These are phyloP conservation scores for Kluyveromyces lactis DNA, from an alignment of 805 yeast species.

Conservation along the genomic window DNA sequence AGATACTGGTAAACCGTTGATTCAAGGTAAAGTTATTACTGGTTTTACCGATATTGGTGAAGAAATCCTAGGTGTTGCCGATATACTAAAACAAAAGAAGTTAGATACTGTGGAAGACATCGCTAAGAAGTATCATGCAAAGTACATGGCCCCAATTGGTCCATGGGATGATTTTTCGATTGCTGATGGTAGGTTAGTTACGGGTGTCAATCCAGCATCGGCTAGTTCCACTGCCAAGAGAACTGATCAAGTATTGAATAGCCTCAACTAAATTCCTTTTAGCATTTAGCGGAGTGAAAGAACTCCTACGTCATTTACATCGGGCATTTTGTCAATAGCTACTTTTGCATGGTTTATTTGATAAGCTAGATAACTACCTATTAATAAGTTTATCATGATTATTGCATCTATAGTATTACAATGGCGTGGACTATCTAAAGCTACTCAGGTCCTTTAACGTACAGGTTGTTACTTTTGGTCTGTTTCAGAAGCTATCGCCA, in stretches of 20 bases:
- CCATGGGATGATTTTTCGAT: conserved; percentile 46
- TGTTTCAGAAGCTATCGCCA: too few relatives aligned
- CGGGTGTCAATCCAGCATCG: conserved; percentile 61
- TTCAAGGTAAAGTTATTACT: conserved; percentile 47
- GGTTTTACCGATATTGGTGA: conserved; percentile 58
- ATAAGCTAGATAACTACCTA: too few relatives aligned
- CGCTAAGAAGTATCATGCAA: conserved; percentile 35
- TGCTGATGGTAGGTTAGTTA: conserved; percentile 49
- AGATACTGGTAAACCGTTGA: conserved; percentile 35
- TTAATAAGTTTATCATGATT: too few relatives aligned
- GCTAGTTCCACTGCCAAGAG: conserved; percentile 42
- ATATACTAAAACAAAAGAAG: conserved; percentile 21
- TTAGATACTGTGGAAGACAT: conserved; percentile 33
- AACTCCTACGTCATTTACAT: too few relatives aligned
- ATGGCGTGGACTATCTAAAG: too few relatives aligned
- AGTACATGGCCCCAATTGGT: conserved; percentile 37
- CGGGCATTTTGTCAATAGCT: too few relatives aligned
- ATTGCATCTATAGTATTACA: too few relatives aligned
- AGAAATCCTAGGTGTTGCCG: conserved; percentile 16
- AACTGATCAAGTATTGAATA: conserved; percentile 25
- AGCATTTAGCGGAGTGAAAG: too few relatives aligned
- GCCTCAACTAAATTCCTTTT: too few relatives aligned
- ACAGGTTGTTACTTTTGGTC: too few relatives aligned
- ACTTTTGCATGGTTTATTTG: too few relatives aligned
- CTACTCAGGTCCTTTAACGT: too few relatives aligned